These are phyloP conservation scores for Simplicillium aogashimaense DNA, from an alignment of 2,329 filamentous ascomycete species.

Conservation along the genomic window DNA sequence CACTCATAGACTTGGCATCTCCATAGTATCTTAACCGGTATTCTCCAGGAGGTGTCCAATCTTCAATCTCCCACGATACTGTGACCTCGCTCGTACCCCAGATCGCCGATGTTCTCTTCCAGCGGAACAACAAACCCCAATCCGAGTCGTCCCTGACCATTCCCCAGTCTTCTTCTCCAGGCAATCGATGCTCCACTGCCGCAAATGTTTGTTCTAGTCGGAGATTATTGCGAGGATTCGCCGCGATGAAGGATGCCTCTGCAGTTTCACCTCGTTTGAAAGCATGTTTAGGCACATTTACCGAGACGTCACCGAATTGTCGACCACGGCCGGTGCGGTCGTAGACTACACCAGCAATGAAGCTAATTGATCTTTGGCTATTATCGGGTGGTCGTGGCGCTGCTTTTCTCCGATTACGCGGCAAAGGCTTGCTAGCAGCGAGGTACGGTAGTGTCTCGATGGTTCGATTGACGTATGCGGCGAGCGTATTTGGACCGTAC, in stretches of 20 bases:
- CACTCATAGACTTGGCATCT: conserved; percentile 59
- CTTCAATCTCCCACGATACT: conserved; percentile 70
- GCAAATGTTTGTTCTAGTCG: conserved; percentile 69
- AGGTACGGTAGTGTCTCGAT: conserved; percentile 61
- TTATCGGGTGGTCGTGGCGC: conserved; percentile 68
- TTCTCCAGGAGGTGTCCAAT: conserved; percentile 44
- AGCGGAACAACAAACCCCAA: conserved; percentile 73
- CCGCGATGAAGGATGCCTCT: conserved; percentile 65
- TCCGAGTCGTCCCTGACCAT: conserved; percentile 65
- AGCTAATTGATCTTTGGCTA: conserved; percentile 61
- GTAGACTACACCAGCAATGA: conserved; percentile 69
- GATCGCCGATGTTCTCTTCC: conserved; percentile 62
- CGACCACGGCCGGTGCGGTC: conserved; percentile 58
- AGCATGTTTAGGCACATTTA: conserved; percentile 32
- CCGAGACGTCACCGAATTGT: conserved; percentile 57
- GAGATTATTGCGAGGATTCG: conserved; percentile 82
- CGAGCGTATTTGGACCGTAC: conserved; percentile 75
- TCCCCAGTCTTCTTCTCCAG: conserved; percentile 40
- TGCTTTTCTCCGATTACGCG: conserved; percentile 17
- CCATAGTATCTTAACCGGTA: conserved; percentile 78
- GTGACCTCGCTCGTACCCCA: conserved; percentile 67
- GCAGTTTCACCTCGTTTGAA: conserved; percentile 51
- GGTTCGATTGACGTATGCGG: conserved; percentile 77
- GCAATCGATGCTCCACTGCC: conserved; percentile 48
- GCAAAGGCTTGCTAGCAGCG: conserved; percentile 28